Evolutionary conservation across 2,329 filamentous ascomycete species (phyloP).

Genomic region (Coniosporium tulheliwenetii): DNA sequence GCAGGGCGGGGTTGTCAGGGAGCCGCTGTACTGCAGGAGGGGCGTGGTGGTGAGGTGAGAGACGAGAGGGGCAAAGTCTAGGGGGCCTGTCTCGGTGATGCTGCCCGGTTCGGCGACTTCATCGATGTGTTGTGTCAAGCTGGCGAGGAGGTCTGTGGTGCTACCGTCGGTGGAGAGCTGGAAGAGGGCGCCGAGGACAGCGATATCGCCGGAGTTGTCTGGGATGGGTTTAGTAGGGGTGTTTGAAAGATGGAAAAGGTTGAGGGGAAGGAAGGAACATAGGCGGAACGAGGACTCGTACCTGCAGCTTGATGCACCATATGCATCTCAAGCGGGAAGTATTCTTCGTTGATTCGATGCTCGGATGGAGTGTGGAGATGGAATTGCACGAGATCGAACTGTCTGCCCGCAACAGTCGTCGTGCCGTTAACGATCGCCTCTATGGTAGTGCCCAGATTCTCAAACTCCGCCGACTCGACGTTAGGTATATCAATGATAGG

Average conservation of each 20-base stretch:
- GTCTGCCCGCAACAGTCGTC: too few relatives aligned
- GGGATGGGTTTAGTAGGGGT: slow-evolving; percentile 1
- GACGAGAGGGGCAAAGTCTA: slow-evolving; percentile 28
- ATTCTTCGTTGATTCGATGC: slow-evolving; percentile 35
- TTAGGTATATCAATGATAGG: too few relatives aligned
- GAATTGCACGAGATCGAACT: too few relatives aligned
- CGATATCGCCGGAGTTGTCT: slow-evolving; percentile 19
- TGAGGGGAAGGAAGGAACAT: slow-evolving; percentile 1
- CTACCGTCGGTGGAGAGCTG: slow-evolving; percentile 7
- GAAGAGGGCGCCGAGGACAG: slow-evolving; percentile 26
- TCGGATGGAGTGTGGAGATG: slow-evolving; percentile 30
- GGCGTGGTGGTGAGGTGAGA: slow-evolving; percentile 19
- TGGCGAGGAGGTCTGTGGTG: too few relatives aligned
- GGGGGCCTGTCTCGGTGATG: slow-evolving; percentile 16
- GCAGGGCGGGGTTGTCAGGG: slow-evolving; percentile 48
- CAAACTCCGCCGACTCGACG: too few relatives aligned
- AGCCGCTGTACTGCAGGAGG: slow-evolving; percentile 39
- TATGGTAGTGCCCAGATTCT: too few relatives aligned
- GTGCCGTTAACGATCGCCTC: too few relatives aligned
- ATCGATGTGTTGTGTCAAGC: too few relatives aligned
- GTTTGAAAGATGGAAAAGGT: background rate
- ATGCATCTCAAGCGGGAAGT: slow-evolving; percentile 35
- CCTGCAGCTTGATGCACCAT: slow-evolving; percentile 39
- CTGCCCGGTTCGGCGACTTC: too few relatives aligned
- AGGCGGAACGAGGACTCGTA: slow-evolving; percentile 11